Base-by-base conservation (phyloP, 352 stramenopile species). In the Elongisporangium anandrum region DNA sequence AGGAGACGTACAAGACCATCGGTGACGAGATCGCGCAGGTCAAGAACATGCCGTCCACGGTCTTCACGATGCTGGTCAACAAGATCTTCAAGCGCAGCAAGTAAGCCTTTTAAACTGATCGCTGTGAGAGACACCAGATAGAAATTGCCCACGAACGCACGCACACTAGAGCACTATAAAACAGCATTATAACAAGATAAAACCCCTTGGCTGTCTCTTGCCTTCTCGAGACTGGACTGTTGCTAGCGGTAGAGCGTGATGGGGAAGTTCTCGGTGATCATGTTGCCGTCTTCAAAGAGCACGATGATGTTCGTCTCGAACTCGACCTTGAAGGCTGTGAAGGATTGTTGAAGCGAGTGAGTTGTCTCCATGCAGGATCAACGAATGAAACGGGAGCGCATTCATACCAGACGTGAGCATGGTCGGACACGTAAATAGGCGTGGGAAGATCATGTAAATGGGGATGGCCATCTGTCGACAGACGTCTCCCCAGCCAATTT, bases 71-170 rank as follows among this genome's bases (percentile, higher is more conserved):
- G 63, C 82, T 99, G 29, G 75, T 98, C 41, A 88, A 75, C 55
- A 98, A 98, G 77, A 98, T 98, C 73, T 98, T 98, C 87, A 98
- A 98, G 76, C 91, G 96, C 63, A 89, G 84, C 61, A 98, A 98
- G 79, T 98, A 85, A 87, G 29, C 6, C 19, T 34, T 22, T 16
- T 6, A 2, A 54, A 54, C 22, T 26, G 15, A 13, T 24, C 19
- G 3, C 12, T 7, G 3, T 24, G 16, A 29, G 50, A 54, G 16
- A 9, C 50, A 29, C 20, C 21, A 19, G 21, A 54, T 24, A 29
- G 21, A 17, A 54, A 22, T 17, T 54, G n/a, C n/a, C n/a, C n/a
- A n/a, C n/a, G n/a, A n/a, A n/a, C 38, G 23, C 10, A 23, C 12
- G 21, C 50, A 15, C 12, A 54, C 16, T 19, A 20, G 17, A 29